These are phyloP conservation scores for Rhizopogon sp. DNA, from an alignment of 768 basidiomycete species.

Conservation along the genomic window DNA sequence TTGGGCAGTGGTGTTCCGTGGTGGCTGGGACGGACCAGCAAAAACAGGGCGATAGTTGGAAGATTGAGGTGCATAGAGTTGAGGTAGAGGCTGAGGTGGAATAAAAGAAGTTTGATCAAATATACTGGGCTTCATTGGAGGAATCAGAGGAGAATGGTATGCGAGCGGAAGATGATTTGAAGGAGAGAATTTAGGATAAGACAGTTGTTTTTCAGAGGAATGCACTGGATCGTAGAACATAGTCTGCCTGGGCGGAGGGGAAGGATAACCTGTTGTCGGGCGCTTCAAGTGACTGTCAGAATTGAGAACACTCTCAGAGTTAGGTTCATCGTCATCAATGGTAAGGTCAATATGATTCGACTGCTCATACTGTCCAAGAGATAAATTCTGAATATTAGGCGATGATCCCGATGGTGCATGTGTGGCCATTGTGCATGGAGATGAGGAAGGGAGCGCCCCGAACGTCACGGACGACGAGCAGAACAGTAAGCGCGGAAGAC, in stretches of 20 bases:
- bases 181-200: constrained; percentile 4
- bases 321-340: constrained; percentile 55
- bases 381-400: constrained; percentile 29
- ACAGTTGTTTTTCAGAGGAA: constrained; percentile 18
- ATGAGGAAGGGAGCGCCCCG: constrained; percentile 2
- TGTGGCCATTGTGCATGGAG: constrained; percentile 23
- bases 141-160: constrained; percentile 8
- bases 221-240: constrained; percentile 16
- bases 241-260: constrained; percentile 7
- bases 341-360: constrained; percentile 68
- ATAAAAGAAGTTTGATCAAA: constrained; percentile 1
- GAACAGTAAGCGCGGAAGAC: constrained; percentile 3
- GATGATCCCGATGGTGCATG: constrained; percentile 27
- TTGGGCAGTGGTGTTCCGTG: constrained; percentile 24
- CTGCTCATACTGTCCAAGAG: constrained; percentile 35
- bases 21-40: constrained; percentile 38
- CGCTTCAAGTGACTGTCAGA: constrained; percentile 35
- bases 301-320: constrained; percentile 22
- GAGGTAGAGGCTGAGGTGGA: constrained; percentile 14
- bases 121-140: constrained; percentile 11
- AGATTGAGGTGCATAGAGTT: constrained; percentile 7
- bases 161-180: constrained; percentile 7
- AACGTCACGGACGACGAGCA: constrained; percentile 4
- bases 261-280: constrained; percentile 30
- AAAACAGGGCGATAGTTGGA: constrained; percentile 47